Evolutionary conservation across 345 rosid genomes (phyloP), one percentile per base, ranked within the genome.

Genomic region (Gossypium thurberi): DNA sequence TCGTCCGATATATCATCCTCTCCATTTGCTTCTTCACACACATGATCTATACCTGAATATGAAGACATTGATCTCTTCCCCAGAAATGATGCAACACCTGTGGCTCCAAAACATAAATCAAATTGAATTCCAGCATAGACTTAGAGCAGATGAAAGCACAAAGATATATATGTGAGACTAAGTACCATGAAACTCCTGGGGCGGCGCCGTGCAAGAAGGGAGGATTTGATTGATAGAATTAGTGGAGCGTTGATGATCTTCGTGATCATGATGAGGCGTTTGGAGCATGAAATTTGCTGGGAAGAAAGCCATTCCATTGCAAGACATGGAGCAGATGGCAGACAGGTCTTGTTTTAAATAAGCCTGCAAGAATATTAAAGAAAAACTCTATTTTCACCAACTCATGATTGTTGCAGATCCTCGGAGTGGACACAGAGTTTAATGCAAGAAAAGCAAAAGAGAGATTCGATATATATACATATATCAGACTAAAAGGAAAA

Each of bases 271-370:
- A 56, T 89, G 91, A 78, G 88, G 80, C 46, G 79, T 78, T 78
- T 89, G 98, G 57, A 90, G 87, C 88, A 95, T 84, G 90, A 92
- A 91, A 85, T 88, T 92, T 82, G 94, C 65, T 43, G 89, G 90
- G 78, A 91, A 91, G 80, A 92, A 95, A 67, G 92, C 87, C 98
- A 95, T 91, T 82, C 88, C 97, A 82, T 91, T 86, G 89, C 91
- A 87, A 78, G 88, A 74, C 92, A 91, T 90, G 78, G 75, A 61
- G 23, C 61, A 64, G 53, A 25, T n/a, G 52, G 1, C 42, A 33
- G 52, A 2, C 42, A 23, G 65, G 23, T 43, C 23, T 70, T 25
- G 21, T 21, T 43, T 60, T 15, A 25, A 33, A 67, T 8, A 67
- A 67, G 59, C 75, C 56, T 70, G 80, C 71, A 73, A 73, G 73